Conservation (phyloP, 306 rosid genomes). For the Trifolium pratense region DNA sequence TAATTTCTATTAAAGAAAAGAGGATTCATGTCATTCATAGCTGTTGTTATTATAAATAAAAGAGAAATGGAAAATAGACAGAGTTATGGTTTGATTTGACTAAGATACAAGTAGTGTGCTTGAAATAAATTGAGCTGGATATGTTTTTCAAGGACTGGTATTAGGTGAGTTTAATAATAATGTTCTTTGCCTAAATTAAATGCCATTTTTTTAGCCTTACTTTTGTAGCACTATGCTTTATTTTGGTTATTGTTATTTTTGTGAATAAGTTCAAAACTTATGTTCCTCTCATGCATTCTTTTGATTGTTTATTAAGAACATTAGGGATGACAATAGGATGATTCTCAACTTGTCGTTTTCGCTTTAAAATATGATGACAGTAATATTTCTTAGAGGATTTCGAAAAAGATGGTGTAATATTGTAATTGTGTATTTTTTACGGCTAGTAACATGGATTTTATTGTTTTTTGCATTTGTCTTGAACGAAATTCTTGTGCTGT, state of each 20-base stretch:
- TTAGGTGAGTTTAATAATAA: slow-evolving; percentile 32
- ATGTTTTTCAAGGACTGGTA: slow-evolving; percentile 32
- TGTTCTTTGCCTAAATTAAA: slow-evolving; percentile 24
- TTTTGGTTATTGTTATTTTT: slow-evolving; percentile 17
- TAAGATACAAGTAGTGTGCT: slow-evolving; percentile 34
- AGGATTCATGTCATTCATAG: slow-evolving; percentile 51
- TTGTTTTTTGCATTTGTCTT: too few species aligned
- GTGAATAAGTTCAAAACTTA: background rate
- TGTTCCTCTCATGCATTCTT: background rate
- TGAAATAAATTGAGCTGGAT: slow-evolving; percentile 36
- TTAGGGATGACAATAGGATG: too few species aligned
- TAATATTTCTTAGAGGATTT: background rate
- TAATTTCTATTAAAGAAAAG: slow-evolving; percentile 40
- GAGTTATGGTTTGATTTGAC: slow-evolving; percentile 44
- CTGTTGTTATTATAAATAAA: slow-evolving; percentile 41
- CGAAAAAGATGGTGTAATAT: background rate
- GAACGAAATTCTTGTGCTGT: too few species aligned
- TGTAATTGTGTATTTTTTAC: too few species aligned
- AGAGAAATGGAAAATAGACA: slow-evolving; percentile 36
- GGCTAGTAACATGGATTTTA: too few species aligned
- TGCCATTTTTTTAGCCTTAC: slow-evolving; percentile 16
- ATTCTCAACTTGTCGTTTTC: too few species aligned
- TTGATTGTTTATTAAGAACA: background rate
- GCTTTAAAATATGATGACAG: too few species aligned
- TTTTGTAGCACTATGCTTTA: background rate